Conservation (phyloP, 495 filamentous ascomycete genomes). For the Podospora australis region DNA sequence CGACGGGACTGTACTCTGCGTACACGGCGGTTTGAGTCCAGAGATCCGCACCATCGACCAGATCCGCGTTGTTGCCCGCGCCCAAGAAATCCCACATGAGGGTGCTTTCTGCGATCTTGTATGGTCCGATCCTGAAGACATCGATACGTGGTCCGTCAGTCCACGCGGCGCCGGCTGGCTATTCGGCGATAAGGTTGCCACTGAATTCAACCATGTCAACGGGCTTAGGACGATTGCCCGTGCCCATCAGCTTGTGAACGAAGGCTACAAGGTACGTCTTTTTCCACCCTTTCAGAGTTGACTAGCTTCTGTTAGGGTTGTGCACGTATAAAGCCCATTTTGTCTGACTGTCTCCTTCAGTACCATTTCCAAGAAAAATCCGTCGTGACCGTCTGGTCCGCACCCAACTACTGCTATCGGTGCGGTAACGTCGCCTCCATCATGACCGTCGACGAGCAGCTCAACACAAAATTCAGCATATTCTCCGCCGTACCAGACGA, state of each 20-base stretch:
- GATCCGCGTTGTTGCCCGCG: constrained; percentile 91
- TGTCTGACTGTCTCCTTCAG: constrained; percentile 31
- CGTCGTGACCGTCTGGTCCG: constrained; percentile 98
- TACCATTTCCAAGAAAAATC: constrained; percentile 94
- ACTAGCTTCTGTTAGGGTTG: neutral
- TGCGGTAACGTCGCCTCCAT: constrained; percentile 97
- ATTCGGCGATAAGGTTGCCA: constrained; percentile 94
- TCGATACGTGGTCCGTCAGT: constrained; percentile 96
- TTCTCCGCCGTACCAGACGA: constrained; percentile 93
- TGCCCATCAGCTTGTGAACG: constrained; percentile 94
- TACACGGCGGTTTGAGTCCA: constrained; percentile 92
- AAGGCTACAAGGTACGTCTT: constrained; percentile 78
- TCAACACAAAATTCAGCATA: constrained; percentile 84
- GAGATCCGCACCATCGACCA: constrained; percentile 96
- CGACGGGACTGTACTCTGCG: constrained; percentile 92
- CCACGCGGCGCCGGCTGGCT: constrained; percentile 94
- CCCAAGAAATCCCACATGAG: constrained; percentile 97
- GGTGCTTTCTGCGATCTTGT: constrained; percentile 97
- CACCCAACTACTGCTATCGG: constrained; percentile 98
- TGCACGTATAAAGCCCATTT: no score
- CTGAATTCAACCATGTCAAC: constrained; percentile 99
- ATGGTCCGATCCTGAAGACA: constrained; percentile 97
- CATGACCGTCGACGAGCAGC: constrained; percentile 82
- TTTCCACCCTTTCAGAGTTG: neutral
- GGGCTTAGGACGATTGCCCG: constrained; percentile 89